Percentiles rank a stretch among this genome's conserved stretches.
Conservation (phyloP, 805 yeast genomes). For the Starmerella sp. region DNA sequence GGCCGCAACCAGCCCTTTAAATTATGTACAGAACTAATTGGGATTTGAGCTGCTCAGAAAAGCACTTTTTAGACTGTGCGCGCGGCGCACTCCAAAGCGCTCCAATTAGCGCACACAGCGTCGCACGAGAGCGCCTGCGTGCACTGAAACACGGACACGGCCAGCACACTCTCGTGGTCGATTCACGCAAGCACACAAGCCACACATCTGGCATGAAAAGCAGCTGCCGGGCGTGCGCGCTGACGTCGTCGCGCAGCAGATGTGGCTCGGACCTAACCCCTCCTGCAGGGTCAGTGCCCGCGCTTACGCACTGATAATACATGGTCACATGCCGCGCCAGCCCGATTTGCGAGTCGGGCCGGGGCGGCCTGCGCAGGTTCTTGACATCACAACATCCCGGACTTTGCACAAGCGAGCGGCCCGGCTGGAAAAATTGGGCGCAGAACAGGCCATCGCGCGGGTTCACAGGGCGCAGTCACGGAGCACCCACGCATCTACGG, state of each 20-base stretch:
- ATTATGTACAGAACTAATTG: too few species aligned
- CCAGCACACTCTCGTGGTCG: too few species aligned
- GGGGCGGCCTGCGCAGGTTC: neutral
- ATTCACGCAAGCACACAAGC: neutral
- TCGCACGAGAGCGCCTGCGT: too few species aligned
- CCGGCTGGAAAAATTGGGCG: neutral
- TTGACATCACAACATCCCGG: neutral
- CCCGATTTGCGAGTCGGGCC: neutral
- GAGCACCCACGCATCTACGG: too few species aligned
- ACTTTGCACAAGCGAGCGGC: neutral
- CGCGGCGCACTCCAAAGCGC: too few species aligned
- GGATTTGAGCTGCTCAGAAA: too few species aligned
- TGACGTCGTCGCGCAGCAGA: neutral
- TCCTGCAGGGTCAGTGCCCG: neutral
- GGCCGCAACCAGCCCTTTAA: too few species aligned
- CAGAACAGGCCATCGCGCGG: neutral
- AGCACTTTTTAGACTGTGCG: too few species aligned
- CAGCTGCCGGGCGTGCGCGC: neutral
- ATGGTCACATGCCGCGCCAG: neutral
- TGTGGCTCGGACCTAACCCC: neutral
- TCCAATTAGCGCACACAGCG: too few species aligned
- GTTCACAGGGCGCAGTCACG: too few species aligned
- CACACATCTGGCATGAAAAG: neutral
- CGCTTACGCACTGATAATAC: conserved; percentile 2
- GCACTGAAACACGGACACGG: too few species aligned